These are phyloP conservation scores for Raddia guianensis DNA, from an alignment of 176 grass and related monocot genomes.

Conservation along the genomic window DNA sequence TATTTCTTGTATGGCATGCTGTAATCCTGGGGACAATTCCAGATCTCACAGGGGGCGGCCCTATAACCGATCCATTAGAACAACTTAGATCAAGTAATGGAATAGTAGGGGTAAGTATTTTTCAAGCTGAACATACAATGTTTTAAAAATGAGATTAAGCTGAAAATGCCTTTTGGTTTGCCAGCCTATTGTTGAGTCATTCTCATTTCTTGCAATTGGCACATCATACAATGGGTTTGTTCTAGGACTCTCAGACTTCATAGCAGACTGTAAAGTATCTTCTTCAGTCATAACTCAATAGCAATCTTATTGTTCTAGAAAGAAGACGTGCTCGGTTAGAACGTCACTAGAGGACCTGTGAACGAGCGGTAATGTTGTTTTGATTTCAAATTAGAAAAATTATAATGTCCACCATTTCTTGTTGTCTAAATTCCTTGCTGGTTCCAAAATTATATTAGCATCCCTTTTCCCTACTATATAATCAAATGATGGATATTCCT, in stretches of 20 bases:
- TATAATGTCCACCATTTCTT: not conserved
- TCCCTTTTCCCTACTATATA: constrained; percentile 13
- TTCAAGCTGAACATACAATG: constrained; percentile 17
- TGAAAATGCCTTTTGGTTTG: constrained; percentile 34
- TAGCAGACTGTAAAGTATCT: constrained; percentile 86
- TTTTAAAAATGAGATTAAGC: constrained; percentile 13
- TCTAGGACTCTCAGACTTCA: constrained; percentile 89
- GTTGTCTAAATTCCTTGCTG: not conserved
- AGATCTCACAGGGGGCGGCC: constrained; percentile 42
- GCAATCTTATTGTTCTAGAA: constrained; percentile 42
- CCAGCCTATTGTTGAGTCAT: constrained; percentile 85
- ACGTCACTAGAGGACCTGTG: constrained; percentile 73
- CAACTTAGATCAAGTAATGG: constrained; percentile 74
- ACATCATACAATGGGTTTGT: constrained; percentile 97
- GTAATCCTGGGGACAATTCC: constrained; percentile 60
- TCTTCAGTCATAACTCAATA: not conserved
- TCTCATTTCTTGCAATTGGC: constrained; percentile 96
- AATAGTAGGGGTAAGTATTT: constrained; percentile 61
- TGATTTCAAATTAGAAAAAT: constrained; percentile 3
- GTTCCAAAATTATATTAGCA: constrained; percentile 5
- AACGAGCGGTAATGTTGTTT: constrained; percentile 69
- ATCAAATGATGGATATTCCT: constrained; percentile 3
- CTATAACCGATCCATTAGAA: constrained; percentile 65
- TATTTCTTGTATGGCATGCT: no score
- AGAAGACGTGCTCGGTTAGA: constrained; percentile 88